phyloP scores from a whole-genome alignment of 257 asterid species.

The Fraxinus excelsior region DNA sequence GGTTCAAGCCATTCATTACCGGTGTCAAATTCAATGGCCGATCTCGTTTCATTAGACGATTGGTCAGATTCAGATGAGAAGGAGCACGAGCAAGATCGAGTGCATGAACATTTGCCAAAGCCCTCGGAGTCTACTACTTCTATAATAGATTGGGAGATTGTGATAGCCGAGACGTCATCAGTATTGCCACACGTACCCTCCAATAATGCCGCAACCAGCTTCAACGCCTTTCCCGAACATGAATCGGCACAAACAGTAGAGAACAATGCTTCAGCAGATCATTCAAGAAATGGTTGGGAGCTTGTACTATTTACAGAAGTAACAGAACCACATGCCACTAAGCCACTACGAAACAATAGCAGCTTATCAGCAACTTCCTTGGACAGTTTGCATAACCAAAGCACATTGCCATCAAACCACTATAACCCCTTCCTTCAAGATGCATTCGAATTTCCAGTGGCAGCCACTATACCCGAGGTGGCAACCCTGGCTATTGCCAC shows the following conservation, averaged over 20 bases:
- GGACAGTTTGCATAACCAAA: constrained; percentile 24
- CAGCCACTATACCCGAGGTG: too few relatives aligned
- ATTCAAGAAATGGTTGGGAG: constrained; percentile 36
- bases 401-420: constrained; percentile 17
- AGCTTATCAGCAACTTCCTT: background rate
- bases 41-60: constrained; percentile 57
- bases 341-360: background rate
- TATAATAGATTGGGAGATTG: constrained; percentile 51
- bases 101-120: constrained; percentile 22
- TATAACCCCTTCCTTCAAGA: constrained; percentile 77
- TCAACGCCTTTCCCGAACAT: constrained; percentile 31
- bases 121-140: constrained; percentile 13
- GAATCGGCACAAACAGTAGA: constrained; percentile 1
- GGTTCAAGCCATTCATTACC: constrained; percentile 71
- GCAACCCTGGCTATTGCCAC: too few relatives aligned
- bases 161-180: constrained; percentile 43
- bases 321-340: constrained; percentile 11
- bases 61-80: constrained; percentile 39
- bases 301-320: constrained; percentile 25
- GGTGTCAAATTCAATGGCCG: constrained; percentile 44
- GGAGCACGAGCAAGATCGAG: constrained; percentile 18
- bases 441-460: constrained; percentile 13
- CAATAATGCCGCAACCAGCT: constrained; percentile 36
- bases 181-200: constrained; percentile 18
- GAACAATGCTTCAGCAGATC: constrained; percentile 10